Percentiles rank a stretch among this genome's conserved stretches.
phyloP scores from a whole-genome alignment of 1,139 yeast genomes.

The Meyerozyma sp. region DNA sequence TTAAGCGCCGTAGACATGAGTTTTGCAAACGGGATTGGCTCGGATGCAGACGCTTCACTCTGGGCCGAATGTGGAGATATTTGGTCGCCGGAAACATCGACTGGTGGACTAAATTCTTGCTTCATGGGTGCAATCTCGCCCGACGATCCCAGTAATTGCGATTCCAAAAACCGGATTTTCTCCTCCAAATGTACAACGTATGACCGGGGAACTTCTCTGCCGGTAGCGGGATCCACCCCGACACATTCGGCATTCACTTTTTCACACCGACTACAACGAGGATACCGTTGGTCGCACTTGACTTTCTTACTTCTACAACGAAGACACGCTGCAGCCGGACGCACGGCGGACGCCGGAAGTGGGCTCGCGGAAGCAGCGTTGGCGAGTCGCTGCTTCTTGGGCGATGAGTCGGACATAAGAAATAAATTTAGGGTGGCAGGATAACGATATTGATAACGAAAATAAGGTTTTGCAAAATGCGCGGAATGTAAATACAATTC shows the following conservation, averaged over 20 bases:
- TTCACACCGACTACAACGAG: slow-evolving; percentile 68
- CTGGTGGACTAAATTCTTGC: neutral
- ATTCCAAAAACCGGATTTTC: slow-evolving; percentile 52
- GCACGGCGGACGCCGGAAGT: neutral
- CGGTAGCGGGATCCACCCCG: slow-evolving; percentile 83
- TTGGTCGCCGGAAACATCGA: neutral
- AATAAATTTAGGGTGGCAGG: too few relatives aligned
- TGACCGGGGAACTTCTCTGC: slow-evolving; percentile 78
- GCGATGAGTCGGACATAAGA: neutral
- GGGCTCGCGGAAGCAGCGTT: neutral
- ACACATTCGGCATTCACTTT: slow-evolving; percentile 70
- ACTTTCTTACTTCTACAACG: slow-evolving; percentile 76
- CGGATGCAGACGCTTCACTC: neutral
- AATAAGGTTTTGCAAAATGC: too few relatives aligned
- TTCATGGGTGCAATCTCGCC: neutral
- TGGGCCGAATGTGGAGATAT: neutral
- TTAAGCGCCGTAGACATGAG: slow-evolving; percentile 73
- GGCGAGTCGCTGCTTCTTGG: neutral
- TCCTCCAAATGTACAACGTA: slow-evolving; percentile 73
- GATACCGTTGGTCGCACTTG: slow-evolving; percentile 79
- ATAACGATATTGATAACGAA: too few relatives aligned
- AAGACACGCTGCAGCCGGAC: slow-evolving; percentile 71
- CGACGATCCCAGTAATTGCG: slow-evolving; percentile 27
- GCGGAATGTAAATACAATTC: too few relatives aligned
- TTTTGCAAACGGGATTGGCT: slow-evolving; percentile 59